Evolutionary conservation across 495 filamentous ascomycete genomes (phyloP).

Genomic region (Hyphodiscus hymeniophilus): DNA sequence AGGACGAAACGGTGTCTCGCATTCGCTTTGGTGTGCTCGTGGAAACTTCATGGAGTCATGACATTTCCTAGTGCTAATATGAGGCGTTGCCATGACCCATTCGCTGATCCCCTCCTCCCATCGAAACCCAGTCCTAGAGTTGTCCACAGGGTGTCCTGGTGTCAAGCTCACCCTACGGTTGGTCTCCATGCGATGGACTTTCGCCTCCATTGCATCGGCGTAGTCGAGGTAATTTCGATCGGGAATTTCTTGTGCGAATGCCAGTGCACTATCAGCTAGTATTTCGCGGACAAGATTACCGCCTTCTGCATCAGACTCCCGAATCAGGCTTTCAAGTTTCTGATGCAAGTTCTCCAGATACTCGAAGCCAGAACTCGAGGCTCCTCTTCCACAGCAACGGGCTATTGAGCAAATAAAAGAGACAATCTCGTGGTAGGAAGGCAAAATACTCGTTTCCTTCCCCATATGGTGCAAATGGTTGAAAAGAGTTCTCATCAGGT

Average conservation of each 20-base stretch:
- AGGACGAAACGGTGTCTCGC: conserved; percentile 9
- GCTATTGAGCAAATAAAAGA: conserved; percentile 28
- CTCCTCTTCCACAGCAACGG: conserved; percentile 27
- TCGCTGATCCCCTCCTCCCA: conserved; percentile 50
- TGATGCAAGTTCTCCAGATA: conserved; percentile 26
- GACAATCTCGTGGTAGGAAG: conserved; percentile 19
- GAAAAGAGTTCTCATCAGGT: conserved; percentile 1
- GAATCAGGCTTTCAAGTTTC: conserved; percentile 3
- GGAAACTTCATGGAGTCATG: not conserved
- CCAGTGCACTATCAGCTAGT: conserved; percentile 20
- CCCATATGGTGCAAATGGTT: not conserved
- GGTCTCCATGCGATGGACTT: not conserved
- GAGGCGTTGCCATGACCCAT: conserved; percentile 38
- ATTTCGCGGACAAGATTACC: conserved; percentile 6
- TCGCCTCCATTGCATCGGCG: conserved; percentile 11
- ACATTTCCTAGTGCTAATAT: not conserved
- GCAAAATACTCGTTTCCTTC: not conserved
- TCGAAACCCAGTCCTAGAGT: conserved; percentile 23
- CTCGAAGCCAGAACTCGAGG: conserved; percentile 25
- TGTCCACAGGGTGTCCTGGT: not conserved
- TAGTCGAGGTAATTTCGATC: conserved; percentile 18
- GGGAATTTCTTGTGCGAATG: conserved; percentile 16
- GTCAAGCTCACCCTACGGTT: not conserved
- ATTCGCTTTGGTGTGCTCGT: not conserved
- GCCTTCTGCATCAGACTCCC: not conserved